These are phyloP conservation scores for Wickerhamiella alocasiicola DNA, from an alignment of 805 yeast species.

Conservation along the genomic window DNA sequence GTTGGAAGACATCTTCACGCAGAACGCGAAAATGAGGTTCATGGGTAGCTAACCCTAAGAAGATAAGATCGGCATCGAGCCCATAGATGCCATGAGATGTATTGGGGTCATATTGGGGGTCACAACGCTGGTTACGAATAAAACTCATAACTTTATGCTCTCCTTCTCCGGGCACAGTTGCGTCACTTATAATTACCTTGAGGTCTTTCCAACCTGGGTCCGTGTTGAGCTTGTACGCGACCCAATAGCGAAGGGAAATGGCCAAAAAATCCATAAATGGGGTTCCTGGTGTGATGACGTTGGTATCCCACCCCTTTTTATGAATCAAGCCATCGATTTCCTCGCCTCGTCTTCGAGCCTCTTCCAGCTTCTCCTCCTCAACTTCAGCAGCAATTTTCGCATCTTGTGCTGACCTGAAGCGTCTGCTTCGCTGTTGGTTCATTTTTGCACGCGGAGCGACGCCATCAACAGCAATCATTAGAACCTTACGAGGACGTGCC, in stretches of 20 bases:
- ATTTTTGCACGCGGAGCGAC: conserved; percentile 97
- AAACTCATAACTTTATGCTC: conserved; percentile 97
- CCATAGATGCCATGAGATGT: conserved; percentile 96
- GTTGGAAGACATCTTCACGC: conserved; percentile 94
- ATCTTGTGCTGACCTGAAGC: conserved; percentile 85
- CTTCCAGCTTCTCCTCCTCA: conserved; percentile 42
- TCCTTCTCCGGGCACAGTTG: conserved; percentile 98
- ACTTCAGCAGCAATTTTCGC: conserved; percentile 60
- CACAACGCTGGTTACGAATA: conserved; percentile 77
- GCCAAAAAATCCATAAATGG: conserved; percentile 94
- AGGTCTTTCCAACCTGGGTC: conserved; percentile 92
- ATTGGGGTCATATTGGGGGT: conserved; percentile 79
- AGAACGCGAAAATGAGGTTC: conserved; percentile 92
- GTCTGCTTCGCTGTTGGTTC: conserved; percentile 92
- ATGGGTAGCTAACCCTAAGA: conserved; percentile 91
- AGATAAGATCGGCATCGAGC: conserved; percentile 92
- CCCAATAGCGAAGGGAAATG: conserved; percentile 75
- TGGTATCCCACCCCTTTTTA: conserved; percentile 81
- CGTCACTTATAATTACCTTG: conserved; percentile 86
- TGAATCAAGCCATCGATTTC: conserved; percentile 54
- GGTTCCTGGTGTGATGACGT: conserved; percentile 97
- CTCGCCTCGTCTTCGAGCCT: conserved; percentile 55
- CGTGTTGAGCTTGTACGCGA: conserved; percentile 68
- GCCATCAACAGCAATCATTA: conserved; percentile 96
- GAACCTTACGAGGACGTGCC: conserved; percentile 89